phyloP scores from a whole-genome alignment of 2,329 filamentous ascomycete species.

The Neopestalotiopsis rosae region DNA sequence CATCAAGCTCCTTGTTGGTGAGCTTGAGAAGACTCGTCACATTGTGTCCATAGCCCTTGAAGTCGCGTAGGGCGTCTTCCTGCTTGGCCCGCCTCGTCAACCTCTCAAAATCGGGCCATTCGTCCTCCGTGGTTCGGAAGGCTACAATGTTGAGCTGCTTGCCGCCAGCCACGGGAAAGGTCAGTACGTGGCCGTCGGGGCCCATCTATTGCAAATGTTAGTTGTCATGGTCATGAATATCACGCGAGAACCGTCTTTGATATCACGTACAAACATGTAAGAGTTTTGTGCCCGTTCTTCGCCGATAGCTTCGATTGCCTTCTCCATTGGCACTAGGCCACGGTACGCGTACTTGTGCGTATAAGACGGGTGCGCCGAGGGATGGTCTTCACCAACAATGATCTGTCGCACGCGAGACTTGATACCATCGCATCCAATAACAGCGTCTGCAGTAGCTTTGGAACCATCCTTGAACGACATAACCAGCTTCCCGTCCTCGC shows the following conservation, averaged over 20 bases:
- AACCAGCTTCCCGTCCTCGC: constrained; percentile 24
- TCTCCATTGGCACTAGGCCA: constrained; percentile 51
- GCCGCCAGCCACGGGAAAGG: constrained; percentile 62
- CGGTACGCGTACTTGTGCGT: constrained; percentile 54
- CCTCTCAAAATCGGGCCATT: constrained; percentile 34
- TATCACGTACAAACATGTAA: constrained; percentile 27
- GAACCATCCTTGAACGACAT: constrained; percentile 45
- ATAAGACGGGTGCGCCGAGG: constrained; percentile 38
- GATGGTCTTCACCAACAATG: constrained; percentile 47
- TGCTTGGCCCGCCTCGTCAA: constrained; percentile 34
- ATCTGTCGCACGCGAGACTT: constrained; percentile 60
- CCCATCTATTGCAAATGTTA: constrained; percentile 38
- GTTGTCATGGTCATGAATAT: neutral
- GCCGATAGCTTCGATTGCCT: constrained; percentile 57
- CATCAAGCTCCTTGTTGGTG: constrained; percentile 9
- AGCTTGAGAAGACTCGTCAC: constrained; percentile 10
- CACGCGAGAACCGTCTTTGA: no score
- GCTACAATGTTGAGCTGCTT: constrained; percentile 59
- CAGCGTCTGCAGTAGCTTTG: constrained; percentile 41
- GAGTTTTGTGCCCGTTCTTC: constrained; percentile 34
- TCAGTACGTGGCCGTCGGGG: constrained; percentile 58
- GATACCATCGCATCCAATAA: constrained; percentile 70
- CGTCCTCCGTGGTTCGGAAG: constrained; percentile 35
- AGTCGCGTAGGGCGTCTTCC: constrained; percentile 41
- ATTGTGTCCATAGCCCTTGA: constrained; percentile 36